Percentiles rank a stretch among this genome's conserved stretches.
Conservation (phyloP, 441 rosid species). For the Theobroma grandiflorum region DNA sequence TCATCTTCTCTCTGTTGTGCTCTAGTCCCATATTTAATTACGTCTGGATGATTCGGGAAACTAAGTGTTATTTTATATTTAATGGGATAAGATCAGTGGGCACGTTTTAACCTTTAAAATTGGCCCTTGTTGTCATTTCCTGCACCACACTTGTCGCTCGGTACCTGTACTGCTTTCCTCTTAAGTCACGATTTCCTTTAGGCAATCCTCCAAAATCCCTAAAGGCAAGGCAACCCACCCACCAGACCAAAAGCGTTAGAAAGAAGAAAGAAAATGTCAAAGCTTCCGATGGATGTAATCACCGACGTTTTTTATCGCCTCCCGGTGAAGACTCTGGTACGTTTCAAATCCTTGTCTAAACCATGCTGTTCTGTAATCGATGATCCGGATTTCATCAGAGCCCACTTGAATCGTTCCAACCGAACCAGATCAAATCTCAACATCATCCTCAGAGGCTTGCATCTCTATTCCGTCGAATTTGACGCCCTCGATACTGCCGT, state of each 20-base stretch:
- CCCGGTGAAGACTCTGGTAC: conserved; percentile 1
- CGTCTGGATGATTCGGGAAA: too few species aligned
- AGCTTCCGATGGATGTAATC: conserved; percentile 22
- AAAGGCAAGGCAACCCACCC: too few species aligned
- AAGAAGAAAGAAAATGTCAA: not conserved
- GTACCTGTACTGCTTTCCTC: too few species aligned
- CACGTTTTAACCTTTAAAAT: too few species aligned
- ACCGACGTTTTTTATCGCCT: conserved; percentile 17
- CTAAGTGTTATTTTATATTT: too few species aligned
- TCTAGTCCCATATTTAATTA: too few species aligned
- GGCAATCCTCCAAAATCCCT: not conserved
- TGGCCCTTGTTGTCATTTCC: too few species aligned
- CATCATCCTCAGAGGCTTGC: conserved; percentile 28
- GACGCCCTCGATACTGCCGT: conserved; percentile 13
- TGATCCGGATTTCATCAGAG: conserved; percentile 11
- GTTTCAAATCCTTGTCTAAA: conserved; percentile 22
- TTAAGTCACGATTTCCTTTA: too few species aligned
- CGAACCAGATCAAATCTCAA: conserved; percentile 22
- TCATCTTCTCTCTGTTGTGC: too few species aligned
- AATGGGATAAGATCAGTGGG: too few species aligned
- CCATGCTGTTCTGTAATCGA: conserved; percentile 11
- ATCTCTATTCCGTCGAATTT: conserved; percentile 24
- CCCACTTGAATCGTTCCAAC: conserved; percentile 2
- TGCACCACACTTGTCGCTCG: too few species aligned
- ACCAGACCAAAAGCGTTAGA: not conserved